phyloP scores from a whole-genome alignment of 306 rosid genomes.

The Lathyrus tuberosus region DNA sequence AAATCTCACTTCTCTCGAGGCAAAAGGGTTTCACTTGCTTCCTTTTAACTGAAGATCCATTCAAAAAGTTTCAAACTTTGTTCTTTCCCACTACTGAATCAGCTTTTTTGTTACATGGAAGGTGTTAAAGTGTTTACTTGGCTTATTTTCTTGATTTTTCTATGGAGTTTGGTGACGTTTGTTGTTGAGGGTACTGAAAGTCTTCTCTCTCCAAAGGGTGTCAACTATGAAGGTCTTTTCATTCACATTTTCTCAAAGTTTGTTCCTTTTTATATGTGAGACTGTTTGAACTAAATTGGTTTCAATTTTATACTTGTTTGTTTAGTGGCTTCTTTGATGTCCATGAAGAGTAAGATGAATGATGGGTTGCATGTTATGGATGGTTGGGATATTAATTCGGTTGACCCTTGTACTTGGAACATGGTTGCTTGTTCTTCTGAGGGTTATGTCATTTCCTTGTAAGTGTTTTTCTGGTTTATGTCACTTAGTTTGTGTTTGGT shows the following conservation, averaged over 20 bases:
- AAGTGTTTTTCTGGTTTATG: constrained; percentile 38
- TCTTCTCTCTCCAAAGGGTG: constrained; percentile 95
- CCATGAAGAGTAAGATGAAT: constrained; percentile 78
- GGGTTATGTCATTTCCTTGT: constrained; percentile 83
- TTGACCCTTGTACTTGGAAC: constrained; percentile 96
- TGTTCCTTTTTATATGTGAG: not conserved
- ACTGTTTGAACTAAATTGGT: constrained; percentile 12
- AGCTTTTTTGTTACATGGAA: constrained; percentile 41
- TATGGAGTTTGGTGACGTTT: constrained; percentile 42
- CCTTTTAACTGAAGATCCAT: constrained; percentile 36
- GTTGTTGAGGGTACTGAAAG: constrained; percentile 53
- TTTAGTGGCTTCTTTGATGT: constrained; percentile 94
- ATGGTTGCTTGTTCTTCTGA: constrained; percentile 85
- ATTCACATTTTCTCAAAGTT: constrained; percentile 20
- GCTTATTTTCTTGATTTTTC: constrained; percentile 41
- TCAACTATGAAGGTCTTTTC: constrained; percentile 80
- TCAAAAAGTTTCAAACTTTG: constrained; percentile 47
- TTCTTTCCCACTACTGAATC: constrained; percentile 42
- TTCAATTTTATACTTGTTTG: constrained; percentile 9
- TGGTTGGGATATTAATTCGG: constrained; percentile 96
- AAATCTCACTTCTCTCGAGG: constrained; percentile 38
- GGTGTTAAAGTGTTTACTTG: constrained; percentile 41
- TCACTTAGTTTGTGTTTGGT: not conserved
- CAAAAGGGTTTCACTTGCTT: constrained; percentile 31
- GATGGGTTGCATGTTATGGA: constrained; percentile 63